Evolutionary conservation across 164 flowering plant species (phyloP).

Genomic region (Hamamelis virginiana): DNA sequence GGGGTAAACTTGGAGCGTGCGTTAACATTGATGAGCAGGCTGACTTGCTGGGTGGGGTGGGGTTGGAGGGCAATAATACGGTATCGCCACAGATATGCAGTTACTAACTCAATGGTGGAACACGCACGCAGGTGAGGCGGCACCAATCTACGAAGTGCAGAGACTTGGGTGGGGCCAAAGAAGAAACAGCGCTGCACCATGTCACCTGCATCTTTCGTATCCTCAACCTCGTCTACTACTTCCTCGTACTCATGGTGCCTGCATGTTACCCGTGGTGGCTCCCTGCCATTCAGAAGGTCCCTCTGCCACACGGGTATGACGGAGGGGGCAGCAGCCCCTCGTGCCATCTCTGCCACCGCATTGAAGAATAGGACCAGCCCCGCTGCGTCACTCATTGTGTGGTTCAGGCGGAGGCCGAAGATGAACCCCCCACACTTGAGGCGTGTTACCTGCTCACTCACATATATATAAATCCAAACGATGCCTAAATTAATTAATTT

Average conservation of each 20-base stretch:
- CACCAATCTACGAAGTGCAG: conserved; percentile 17
- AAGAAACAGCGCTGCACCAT: conserved; percentile 37
- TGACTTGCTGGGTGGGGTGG: conserved; percentile 36
- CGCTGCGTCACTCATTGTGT: conserved; percentile 40
- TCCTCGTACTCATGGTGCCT: too few relatives aligned
- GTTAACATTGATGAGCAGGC: conserved; percentile 32
- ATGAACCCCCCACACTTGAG: conserved; percentile 38
- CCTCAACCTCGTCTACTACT: too few relatives aligned
- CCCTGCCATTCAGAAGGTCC: conserved; percentile 32
- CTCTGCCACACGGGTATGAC: conserved; percentile 47
- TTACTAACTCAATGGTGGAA: conserved; percentile 36
- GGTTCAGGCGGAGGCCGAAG: conserved; percentile 38
- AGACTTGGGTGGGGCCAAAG: conserved; percentile 30
- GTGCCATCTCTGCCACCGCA: conserved; percentile 42
- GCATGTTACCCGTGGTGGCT: conserved; percentile 35
- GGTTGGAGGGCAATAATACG: conserved; percentile 34
- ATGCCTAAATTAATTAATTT: too few relatives aligned
- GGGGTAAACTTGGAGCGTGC: conserved; percentile 31
- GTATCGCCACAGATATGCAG: conserved; percentile 42
- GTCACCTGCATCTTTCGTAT: too few relatives aligned
- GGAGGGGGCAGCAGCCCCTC: conserved; percentile 35
- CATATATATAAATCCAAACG: too few relatives aligned
- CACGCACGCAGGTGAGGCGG: conserved; percentile 20
- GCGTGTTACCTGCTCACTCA: conserved; percentile 61
- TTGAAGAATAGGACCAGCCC: conserved; percentile 40